Evolutionary conservation across 2,329 filamentous ascomycete species (phyloP), one percentile per base, ranked within the genome.

Genomic region (Fusarium napiforme): DNA sequence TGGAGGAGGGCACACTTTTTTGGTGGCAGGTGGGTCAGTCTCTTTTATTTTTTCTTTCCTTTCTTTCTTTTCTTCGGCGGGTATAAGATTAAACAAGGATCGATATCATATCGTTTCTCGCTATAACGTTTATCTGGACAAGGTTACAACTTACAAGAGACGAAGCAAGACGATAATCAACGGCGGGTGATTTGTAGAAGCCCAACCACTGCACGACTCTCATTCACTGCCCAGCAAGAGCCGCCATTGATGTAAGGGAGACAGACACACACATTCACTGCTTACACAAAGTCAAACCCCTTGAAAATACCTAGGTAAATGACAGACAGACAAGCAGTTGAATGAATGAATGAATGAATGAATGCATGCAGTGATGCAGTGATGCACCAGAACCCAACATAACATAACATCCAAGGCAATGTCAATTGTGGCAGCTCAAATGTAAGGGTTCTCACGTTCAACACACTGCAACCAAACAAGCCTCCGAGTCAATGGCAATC

Each of bases 381-480:
- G 36, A 39, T 50, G 42, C 45, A 60, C 39, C 49, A n/a, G 64
- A 50, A 49, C 26, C 26, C 45, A 47, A 53, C 52, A 52, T 36
- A 52, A 32, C 36, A 67, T 21, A 39, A 47, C 15, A 37, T 28
- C 49, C 60, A 70, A 67, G 61, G 56, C 40, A 72, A 15, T 37
- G 57, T 39, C 36, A 49, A 64, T 28, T 59, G 52, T 58, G 57
- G 43, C 47, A 69, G 49, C 56, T 40, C 37, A 43, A 34, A 60
- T 72, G 56, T 60, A 72, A 73, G 60, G 65, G 60, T 62, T 72
- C 62, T 32, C 36, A 56, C 23, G 68, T 70, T 64, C 26, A 58
- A 53, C 42, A 56, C 23, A 32, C 42, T 34, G 40, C n/a, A 32
- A 37, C 56, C 56, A 52, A 61, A 36, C 45, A 71, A 61, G 40